Percentiles rank a stretch among this genome's conserved stretches.
Conservation (phyloP, 1,284 basidiomycete genomes). For the Puccinia polysora region DNA sequence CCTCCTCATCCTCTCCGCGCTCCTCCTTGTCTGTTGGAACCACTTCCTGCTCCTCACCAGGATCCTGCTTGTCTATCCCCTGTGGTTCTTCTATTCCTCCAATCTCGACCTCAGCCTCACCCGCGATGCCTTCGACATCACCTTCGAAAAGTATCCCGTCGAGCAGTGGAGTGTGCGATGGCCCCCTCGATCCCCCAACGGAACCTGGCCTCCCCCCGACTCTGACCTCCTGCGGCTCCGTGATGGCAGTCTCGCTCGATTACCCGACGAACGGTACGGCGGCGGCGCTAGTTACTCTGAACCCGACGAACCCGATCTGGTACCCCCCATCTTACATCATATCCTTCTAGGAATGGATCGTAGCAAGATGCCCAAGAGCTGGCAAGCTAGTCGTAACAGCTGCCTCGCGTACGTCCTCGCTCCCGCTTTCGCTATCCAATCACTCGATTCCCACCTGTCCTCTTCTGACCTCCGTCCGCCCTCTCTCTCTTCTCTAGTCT, state of each 20-base stretch:
- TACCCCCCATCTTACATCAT: constrained; percentile 45
- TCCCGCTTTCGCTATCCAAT: too few species aligned
- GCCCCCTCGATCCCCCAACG: constrained; percentile 26
- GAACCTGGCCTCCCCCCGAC: constrained; percentile 10
- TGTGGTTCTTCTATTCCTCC: constrained; percentile 21
- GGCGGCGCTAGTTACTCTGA: constrained; percentile 20
- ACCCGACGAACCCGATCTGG: constrained; percentile 29
- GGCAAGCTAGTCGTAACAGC: constrained; percentile 37
- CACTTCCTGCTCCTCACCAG: constrained; percentile 17
- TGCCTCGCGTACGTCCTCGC: constrained; percentile 42
- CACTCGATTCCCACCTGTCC: not conserved
- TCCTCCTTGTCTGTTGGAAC: constrained; percentile 22
- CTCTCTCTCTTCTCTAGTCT: constrained; percentile 13
- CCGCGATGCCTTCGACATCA: constrained; percentile 26
- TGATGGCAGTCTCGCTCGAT: constrained; percentile 29
- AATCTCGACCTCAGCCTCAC: constrained; percentile 12
- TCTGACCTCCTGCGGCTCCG: constrained; percentile 17
- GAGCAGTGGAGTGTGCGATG: constrained; percentile 30
- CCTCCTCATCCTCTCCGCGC: constrained; percentile 5
- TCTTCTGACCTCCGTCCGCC: not conserved
- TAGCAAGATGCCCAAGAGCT: constrained; percentile 39
- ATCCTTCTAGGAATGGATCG: constrained; percentile 43
- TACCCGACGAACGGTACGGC: constrained; percentile 27
- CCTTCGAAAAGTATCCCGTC: constrained; percentile 30
- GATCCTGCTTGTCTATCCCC: constrained; percentile 31